Evolutionary conservation across 2,329 filamentous ascomycete species (phyloP).

Genomic region (Thermothelomyces thermophilus): DNA sequence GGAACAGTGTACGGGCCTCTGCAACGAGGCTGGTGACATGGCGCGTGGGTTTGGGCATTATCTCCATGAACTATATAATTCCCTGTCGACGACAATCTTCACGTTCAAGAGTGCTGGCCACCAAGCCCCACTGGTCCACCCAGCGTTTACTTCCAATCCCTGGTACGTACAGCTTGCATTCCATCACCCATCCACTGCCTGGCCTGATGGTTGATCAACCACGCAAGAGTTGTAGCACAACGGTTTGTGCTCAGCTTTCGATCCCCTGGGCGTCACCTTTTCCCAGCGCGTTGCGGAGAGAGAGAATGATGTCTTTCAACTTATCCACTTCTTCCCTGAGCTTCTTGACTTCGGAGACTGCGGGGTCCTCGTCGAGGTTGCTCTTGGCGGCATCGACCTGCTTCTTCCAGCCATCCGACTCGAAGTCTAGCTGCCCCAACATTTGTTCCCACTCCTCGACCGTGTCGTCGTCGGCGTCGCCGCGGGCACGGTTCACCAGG

Average conservation of each 20-base stretch:
- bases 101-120: too few species aligned
- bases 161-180: too few species aligned
- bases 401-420: constrained; percentile 79
- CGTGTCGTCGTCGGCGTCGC: constrained; percentile 84
- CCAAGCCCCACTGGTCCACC: too few species aligned
- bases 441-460: constrained; percentile 93
- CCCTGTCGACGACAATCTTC: too few species aligned
- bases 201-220: too few species aligned
- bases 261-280: not conserved
- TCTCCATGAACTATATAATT: too few species aligned
- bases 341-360: constrained; percentile 61
- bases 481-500: constrained; percentile 64
- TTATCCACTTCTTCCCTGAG: constrained; percentile 53
- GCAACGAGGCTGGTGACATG: too few species aligned
- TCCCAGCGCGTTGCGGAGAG: constrained; percentile 23
- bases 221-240: not conserved
- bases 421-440: constrained; percentile 64
- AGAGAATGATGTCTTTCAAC: constrained; percentile 44
- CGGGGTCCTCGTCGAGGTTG: constrained; percentile 73
- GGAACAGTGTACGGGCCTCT: too few species aligned
- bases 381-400: constrained; percentile 68
- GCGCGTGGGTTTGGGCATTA: too few species aligned
- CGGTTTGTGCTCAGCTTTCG: not conserved
- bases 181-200: too few species aligned
- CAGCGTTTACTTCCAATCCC: too few species aligned